These are phyloP conservation scores for Metarhizium anisopliae DNA, from an alignment of 2,329 filamentous ascomycete species.

Conservation along the genomic window DNA sequence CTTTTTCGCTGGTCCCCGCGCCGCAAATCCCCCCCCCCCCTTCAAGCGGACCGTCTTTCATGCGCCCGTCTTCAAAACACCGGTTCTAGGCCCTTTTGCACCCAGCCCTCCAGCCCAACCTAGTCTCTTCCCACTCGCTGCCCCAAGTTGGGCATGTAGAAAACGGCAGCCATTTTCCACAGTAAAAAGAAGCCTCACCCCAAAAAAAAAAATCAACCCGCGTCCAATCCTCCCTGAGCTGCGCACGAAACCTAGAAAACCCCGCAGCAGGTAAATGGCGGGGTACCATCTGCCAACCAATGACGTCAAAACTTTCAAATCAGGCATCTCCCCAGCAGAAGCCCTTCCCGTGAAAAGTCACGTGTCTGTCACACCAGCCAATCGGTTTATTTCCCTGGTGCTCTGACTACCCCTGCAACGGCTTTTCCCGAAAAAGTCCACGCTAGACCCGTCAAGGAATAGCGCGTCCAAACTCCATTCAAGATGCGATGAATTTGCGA, in stretches of 20 bases:
- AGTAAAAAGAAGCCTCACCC: no score
- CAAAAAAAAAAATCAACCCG: no score
- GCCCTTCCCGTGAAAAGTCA: constrained; percentile 2
- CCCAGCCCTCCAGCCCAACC: neutral
- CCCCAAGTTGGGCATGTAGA: constrained; percentile 2
- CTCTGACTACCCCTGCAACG: constrained; percentile 2
- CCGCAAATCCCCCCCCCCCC: no score
- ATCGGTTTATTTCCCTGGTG: constrained; percentile 5
- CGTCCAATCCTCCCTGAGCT: neutral
- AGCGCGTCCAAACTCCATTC: neutral
- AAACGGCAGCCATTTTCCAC: no score
- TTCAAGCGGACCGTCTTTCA: neutral
- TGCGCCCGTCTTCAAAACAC: neutral
- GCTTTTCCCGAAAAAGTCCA: constrained; percentile 4
- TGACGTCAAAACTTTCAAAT: neutral
- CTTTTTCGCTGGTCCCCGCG: no score
- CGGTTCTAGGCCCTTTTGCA: neutral
- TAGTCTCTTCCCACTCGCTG: neutral
- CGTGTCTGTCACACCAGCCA: constrained; percentile 3
- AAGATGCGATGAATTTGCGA: neutral
- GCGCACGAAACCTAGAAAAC: neutral
- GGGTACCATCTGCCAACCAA: neutral
- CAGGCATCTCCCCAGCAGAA: neutral
- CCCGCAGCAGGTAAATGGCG: neutral
- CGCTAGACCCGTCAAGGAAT: neutral